phyloP scores from a whole-genome alignment of 345 rosid genomes.

The Acer saccharum region DNA sequence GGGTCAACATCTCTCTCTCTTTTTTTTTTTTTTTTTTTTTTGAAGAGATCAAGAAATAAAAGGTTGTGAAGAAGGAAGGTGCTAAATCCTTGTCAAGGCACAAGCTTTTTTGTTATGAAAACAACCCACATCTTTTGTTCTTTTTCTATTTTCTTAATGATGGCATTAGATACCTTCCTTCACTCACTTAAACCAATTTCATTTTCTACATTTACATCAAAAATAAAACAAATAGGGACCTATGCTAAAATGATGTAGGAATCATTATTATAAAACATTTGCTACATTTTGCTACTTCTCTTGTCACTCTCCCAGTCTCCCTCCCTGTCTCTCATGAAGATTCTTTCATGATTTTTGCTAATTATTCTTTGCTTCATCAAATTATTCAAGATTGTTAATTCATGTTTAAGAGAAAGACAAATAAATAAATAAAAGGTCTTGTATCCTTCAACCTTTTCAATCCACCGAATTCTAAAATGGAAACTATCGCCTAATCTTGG shows the following conservation, averaged over 20 bases:
- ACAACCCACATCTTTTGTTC: slow-evolving; percentile 23
- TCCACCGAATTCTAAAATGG: background rate
- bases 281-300: no score
- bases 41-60: background rate
- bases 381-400: no score
- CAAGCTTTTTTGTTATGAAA: slow-evolving; percentile 18
- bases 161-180: background rate
- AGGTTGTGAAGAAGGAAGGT: slow-evolving; percentile 14
- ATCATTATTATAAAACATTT: background rate
- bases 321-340: no score
- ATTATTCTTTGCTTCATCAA: no score
- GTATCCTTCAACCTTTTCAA: background rate
- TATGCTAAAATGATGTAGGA: background rate
- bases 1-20: slow-evolving; percentile 14
- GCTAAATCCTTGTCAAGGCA: slow-evolving; percentile 25
- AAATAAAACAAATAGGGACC: background rate
- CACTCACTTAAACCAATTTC: background rate
- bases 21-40: background rate
- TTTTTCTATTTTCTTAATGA: slow-evolving; percentile 16
- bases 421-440: no score
- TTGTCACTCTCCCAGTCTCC: no score
- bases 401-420: no score
- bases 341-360: no score
- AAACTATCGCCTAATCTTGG: background rate
- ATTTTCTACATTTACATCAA: background rate